A percentile compares a stretch with the other conserved stretches of the same genome.
Evolutionary conservation across 1,284 basidiomycete species (phyloP).

Genomic region (Cryptococcus depauperatus): DNA sequence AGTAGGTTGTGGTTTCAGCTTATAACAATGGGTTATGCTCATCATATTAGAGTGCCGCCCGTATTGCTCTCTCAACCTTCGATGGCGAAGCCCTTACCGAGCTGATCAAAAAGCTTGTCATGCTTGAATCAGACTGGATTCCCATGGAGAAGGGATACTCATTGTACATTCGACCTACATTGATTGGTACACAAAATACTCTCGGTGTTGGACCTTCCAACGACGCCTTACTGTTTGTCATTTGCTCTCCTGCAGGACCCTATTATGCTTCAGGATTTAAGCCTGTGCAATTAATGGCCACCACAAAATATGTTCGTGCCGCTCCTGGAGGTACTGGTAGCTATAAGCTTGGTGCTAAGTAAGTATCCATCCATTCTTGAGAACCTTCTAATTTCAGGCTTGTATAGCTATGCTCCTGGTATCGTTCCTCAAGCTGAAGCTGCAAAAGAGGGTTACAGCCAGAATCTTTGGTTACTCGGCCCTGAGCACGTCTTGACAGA

Average conservation of each 20-base stretch:
- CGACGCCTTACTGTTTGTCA: conserved; percentile 89
- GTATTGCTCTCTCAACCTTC: conserved; percentile 55
- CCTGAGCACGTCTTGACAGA: conserved; percentile 76
- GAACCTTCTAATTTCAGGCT: not conserved
- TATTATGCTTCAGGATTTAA: conserved; percentile 96
- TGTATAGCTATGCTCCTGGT: conserved; percentile 65
- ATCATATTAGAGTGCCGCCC: conserved; percentile 37
- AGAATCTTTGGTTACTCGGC: conserved; percentile 92
- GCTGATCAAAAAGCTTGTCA: conserved; percentile 81
- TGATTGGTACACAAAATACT: conserved; percentile 81
- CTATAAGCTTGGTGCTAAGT: conserved; percentile 82
- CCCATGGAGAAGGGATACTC: conserved; percentile 83
- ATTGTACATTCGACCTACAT: conserved; percentile 70
- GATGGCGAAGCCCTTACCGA: conserved; percentile 69
- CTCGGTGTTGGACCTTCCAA: conserved; percentile 81
- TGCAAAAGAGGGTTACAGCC: conserved; percentile 75
- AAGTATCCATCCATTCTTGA: conserved; percentile 8
- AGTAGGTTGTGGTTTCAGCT: conserved; percentile 21
- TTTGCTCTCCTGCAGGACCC: conserved; percentile 81
- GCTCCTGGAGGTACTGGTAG: conserved; percentile 87
- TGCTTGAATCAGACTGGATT: conserved; percentile 85
- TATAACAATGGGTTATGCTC: not conserved
- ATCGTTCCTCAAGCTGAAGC: conserved; percentile 80
- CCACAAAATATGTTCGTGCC: conserved; percentile 82
- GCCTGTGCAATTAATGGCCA: conserved; percentile 84